These are phyloP conservation scores for Volvox africanus DNA, from an alignment of 139 green algal genomes.

Conservation along the genomic window DNA sequence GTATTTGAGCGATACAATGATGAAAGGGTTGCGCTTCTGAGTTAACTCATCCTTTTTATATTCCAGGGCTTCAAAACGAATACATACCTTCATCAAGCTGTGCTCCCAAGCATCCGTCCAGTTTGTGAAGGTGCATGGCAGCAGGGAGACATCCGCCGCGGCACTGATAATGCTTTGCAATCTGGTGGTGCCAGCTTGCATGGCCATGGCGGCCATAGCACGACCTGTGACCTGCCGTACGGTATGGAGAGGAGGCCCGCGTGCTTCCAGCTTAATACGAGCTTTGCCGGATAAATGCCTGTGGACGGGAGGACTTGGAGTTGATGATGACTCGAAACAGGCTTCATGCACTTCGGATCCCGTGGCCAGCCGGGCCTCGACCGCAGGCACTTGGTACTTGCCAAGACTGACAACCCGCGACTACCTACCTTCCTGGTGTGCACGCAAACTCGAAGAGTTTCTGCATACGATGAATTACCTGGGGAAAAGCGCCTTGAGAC, in stretches of 20 bases:
- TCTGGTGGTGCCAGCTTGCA: background rate
- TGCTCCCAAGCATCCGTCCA: slow-evolving; percentile 37
- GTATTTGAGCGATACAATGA: no score
- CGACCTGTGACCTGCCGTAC: slow-evolving; percentile 10
- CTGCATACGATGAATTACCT: background rate
- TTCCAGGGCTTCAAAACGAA: no score
- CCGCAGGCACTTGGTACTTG: no score
- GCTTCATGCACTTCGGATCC: no score
- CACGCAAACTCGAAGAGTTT: no score
- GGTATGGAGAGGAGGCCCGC: slow-evolving; percentile 15
- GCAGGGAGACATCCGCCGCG: slow-evolving; percentile 1
- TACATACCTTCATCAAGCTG: slow-evolving; percentile 34
- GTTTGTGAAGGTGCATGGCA: slow-evolving; percentile 42
- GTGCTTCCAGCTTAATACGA: slow-evolving; percentile 1
- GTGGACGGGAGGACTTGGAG: background rate
- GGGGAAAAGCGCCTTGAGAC: background rate
- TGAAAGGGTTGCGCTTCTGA: no score
- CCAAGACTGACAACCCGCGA: no score
- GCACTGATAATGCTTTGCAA: background rate
- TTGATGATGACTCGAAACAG: background rate
- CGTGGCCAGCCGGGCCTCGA: no score
- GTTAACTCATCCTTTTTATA: no score
- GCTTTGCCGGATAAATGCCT: background rate
- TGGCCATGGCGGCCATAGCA: background rate
- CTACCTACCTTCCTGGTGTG: no score